phyloP scores from a whole-genome alignment of 768 basidiomycete genomes.

The Tricholoma sp. region DNA sequence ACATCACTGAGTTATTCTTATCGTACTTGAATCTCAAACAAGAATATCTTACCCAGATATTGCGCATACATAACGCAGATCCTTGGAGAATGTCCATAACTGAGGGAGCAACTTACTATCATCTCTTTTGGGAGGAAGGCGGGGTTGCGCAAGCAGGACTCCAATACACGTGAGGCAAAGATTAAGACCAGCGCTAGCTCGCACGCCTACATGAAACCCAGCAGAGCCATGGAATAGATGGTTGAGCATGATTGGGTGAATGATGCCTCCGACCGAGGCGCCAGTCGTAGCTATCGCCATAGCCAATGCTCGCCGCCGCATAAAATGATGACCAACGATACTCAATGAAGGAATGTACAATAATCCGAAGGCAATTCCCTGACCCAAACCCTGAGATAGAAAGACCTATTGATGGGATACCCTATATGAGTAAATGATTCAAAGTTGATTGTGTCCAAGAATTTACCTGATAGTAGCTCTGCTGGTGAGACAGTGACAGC shows the following conservation, averaged over 20 bases:
- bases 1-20: neutral
- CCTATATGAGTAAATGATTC: neutral
- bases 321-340: slow-evolving; percentile 42
- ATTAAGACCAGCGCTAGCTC: slow-evolving; percentile 34
- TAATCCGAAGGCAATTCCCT: slow-evolving; percentile 40
- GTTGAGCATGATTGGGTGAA: slow-evolving; percentile 52
- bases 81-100: slow-evolving; percentile 27
- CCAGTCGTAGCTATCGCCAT: slow-evolving; percentile 42
- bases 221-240: slow-evolving; percentile 31
- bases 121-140: slow-evolving; percentile 32
- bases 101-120: slow-evolving; percentile 22
- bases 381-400: slow-evolving; percentile 43
- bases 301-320: slow-evolving; percentile 34
- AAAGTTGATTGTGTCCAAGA: neutral
- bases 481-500: neutral
- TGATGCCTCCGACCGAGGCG: slow-evolving; percentile 21
- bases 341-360: slow-evolving; percentile 40
- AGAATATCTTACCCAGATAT: slow-evolving; percentile 27
- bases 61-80: slow-evolving; percentile 37
- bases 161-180: slow-evolving; percentile 23
- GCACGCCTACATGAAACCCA: slow-evolving; percentile 45
- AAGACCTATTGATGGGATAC: slow-evolving; percentile 25
- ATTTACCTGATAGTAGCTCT: neutral
- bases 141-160: slow-evolving; percentile 29
- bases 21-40: neutral